A percentile compares a stretch with the other conserved stretches of the same genome.
These are phyloP conservation scores for Citrus medica DNA, from an alignment of 345 rosid genomes.

Conservation along the genomic window DNA sequence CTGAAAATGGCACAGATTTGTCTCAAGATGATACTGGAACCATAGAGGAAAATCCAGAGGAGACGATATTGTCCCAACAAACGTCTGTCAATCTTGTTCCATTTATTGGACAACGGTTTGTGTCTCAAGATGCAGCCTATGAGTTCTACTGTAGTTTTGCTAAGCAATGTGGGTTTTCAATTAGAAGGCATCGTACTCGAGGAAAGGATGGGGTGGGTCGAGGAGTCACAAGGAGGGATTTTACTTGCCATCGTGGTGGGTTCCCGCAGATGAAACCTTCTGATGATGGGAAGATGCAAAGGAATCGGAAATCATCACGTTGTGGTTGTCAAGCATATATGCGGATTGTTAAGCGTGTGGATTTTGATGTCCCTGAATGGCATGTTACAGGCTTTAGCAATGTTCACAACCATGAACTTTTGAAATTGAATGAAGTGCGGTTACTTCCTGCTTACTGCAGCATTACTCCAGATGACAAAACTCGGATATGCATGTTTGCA, in stretches of 20 bases:
- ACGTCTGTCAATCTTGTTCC: constrained; percentile 59
- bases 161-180: constrained; percentile 61
- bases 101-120: constrained; percentile 54
- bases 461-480: constrained; percentile 52
- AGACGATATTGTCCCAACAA: constrained; percentile 46
- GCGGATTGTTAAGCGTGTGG: constrained; percentile 54
- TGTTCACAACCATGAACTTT: constrained; percentile 52
- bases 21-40: constrained; percentile 41
- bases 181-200: constrained; percentile 57
- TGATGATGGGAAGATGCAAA: constrained; percentile 53
- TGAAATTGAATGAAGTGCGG: constrained; percentile 39
- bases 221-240: constrained; percentile 63
- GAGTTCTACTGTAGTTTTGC: constrained; percentile 65
- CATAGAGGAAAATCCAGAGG: constrained; percentile 42
- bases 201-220: constrained; percentile 64
- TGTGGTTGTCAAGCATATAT: constrained; percentile 61
- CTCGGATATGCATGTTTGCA: constrained; percentile 56
- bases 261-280: constrained; percentile 47
- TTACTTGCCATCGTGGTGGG: constrained; percentile 62
- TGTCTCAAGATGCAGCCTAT: constrained; percentile 63
- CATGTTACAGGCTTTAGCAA: constrained; percentile 57
- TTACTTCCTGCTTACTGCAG: constrained; percentile 47
- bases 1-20: constrained; percentile 43
- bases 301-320: constrained; percentile 57
- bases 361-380: constrained; percentile 61